These are phyloP conservation scores for Podila horticola DNA, from an alignment of 192 early-diverging fungal species.

Conservation along the genomic window DNA sequence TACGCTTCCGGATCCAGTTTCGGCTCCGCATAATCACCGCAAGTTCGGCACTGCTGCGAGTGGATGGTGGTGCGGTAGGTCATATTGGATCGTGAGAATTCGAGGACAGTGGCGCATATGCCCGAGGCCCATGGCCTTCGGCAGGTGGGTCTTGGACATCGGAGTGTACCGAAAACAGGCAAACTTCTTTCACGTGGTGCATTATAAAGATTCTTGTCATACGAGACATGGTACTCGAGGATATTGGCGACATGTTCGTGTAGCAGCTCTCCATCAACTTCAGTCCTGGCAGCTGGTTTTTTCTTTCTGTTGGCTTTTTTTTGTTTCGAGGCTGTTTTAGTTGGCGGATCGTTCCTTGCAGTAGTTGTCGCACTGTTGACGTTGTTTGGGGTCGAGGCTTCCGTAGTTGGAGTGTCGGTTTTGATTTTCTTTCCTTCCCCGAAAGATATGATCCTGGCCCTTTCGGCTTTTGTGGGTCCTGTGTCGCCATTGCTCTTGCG, in stretches of 20 bases:
- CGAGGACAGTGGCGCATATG: background rate
- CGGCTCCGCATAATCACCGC: background rate
- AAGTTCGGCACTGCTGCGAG: background rate
- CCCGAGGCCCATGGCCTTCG: background rate
- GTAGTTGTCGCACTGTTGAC: too few relatives aligned
- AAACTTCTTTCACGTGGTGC: background rate
- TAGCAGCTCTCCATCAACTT: background rate
- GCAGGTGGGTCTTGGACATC: background rate
- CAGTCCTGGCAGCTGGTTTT: background rate
- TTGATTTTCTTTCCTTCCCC: background rate
- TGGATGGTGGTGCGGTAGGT: background rate
- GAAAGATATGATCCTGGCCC: conserved; percentile 4
- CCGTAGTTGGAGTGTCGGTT: background rate
- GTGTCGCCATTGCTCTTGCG: conserved; percentile 4
- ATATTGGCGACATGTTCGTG: background rate
- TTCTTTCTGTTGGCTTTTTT: background rate
- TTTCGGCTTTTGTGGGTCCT: conserved; percentile 1
- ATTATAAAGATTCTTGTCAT: background rate
- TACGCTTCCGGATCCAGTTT: background rate
- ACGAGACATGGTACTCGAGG: conserved; percentile 1
- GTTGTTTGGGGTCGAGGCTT: background rate
- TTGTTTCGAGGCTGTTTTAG: background rate
- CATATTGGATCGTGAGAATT: background rate
- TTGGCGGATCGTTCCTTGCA: background rate
- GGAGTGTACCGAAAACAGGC: background rate